A percentile compares a stretch with the other conserved stretches of the same genome.
phyloP scores from a whole-genome alignment of 495 filamentous ascomycete species.

The Aspergillus sclerotiicarbonarius region DNA sequence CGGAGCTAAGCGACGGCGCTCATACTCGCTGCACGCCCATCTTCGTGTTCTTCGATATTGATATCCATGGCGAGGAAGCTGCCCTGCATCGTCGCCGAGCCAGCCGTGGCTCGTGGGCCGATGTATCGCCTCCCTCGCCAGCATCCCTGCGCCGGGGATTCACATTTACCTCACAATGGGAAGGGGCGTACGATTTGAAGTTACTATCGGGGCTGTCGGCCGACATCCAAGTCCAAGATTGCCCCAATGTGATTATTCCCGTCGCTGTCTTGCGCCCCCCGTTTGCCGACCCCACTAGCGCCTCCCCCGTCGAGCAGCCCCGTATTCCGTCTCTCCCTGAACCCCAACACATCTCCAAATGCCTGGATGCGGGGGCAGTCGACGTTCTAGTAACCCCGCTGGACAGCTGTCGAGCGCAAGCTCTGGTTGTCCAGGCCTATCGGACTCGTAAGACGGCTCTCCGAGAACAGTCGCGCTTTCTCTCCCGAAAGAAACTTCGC shows the following conservation, averaged over 20 bases:
- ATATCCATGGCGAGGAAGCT: constrained; percentile 32
- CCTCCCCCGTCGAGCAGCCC: constrained; percentile 35
- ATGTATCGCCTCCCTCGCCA: constrained; percentile 33
- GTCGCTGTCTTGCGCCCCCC: constrained; percentile 61
- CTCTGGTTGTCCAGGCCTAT: constrained; percentile 79
- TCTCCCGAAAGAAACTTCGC: constrained; percentile 63
- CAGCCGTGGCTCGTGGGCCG: constrained; percentile 38
- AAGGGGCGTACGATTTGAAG: constrained; percentile 63
- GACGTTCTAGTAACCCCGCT: constrained; percentile 82
- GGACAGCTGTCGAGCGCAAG: constrained; percentile 63
- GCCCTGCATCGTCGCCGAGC: constrained; percentile 37
- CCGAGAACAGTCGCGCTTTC: constrained; percentile 63
- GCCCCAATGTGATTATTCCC: constrained; percentile 72
- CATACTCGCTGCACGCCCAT: constrained; percentile 65
- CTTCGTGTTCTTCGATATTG: constrained; percentile 72
- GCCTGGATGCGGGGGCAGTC: constrained; percentile 78
- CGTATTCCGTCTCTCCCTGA: constrained; percentile 33
- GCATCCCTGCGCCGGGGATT: constrained; percentile 40
- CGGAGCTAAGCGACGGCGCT: constrained; percentile 63
- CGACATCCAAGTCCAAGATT: constrained; percentile 67
- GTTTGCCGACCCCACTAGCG: constrained; percentile 25
- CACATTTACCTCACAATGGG: constrained; percentile 47
- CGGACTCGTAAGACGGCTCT: constrained; percentile 69
- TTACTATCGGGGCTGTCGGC: constrained; percentile 66
- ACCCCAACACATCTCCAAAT: constrained; percentile 55